A percentile compares a stretch with the other conserved stretches of the same genome.
Conservation (phyloP, 441 rosid genomes). For the Populus trichocarpa region DNA sequence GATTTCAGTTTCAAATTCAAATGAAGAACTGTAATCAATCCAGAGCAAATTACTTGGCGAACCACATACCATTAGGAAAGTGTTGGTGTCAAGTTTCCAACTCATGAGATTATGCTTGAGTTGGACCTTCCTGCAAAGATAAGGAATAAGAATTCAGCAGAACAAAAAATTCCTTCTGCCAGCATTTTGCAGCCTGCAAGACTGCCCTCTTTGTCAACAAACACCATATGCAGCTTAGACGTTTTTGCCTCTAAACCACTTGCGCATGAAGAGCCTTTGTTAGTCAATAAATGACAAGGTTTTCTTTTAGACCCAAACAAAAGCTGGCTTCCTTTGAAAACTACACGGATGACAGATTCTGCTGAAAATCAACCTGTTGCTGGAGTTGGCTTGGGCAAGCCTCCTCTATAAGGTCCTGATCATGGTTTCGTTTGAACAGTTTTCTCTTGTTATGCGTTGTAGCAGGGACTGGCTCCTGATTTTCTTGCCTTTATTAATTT, state of each 20-base stretch:
- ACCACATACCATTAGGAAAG: not conserved
- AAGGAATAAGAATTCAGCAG: no score
- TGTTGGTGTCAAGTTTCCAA: not conserved
- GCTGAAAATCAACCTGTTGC: no score
- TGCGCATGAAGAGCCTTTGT: not conserved
- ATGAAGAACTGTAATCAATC: not conserved
- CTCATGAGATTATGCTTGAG: not conserved
- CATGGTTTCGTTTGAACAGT: no score
- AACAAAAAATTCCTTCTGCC: not conserved
- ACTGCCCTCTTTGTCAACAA: no score
- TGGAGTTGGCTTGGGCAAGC: no score
- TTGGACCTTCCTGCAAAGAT: not conserved
- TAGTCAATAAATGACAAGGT: not conserved
- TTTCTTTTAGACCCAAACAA: not conserved
- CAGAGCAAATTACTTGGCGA: not conserved
- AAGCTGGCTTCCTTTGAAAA: no score
- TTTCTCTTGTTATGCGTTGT: no score
- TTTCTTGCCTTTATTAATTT: no score
- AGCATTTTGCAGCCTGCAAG: not conserved
- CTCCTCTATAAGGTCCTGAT: no score
- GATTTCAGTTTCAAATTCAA: not conserved
- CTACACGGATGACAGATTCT: not conserved
- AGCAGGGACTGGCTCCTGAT: no score
- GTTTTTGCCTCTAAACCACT: not conserved
- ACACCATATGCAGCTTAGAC: not conserved